Evolutionary conservation across 805 yeast genomes (phyloP), one percentile per base, ranked within the genome.

Genomic region (Pichia eremophila): DNA sequence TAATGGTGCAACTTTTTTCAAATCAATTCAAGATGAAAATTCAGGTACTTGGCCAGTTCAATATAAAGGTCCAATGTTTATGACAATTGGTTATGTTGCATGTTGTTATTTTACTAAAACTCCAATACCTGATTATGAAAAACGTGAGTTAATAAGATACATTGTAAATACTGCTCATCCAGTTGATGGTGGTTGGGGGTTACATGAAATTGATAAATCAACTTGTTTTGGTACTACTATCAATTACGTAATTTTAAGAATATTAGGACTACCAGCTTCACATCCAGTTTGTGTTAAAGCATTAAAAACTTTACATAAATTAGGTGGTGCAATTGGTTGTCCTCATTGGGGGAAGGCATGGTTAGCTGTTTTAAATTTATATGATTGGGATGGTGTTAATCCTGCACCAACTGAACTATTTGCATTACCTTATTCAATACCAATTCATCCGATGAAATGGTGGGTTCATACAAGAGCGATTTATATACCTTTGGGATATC

Each of bases 101-200:
- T 79, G 86, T 2, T 74, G 77, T 53, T 86, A 89, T 64, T 80
- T 81, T 61, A 75, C 90, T 12, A 75, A 78, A 36, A 73, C 79
- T 0, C 77, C 76, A 11, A 84, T 93, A 36, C 82, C 90, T 0
- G 81, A 79, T 31, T 81, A 77, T 37, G 77, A 74, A 57, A 71
- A 71, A 52, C 66, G 67, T 14, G 99, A 93, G 64, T 66, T 93
- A 59, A 78, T 85, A 28, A 73, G 99, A 50, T 93, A 90, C 60
- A 66, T 93, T 17, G 86, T 88, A n/a, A 93, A 93, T 62, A 77
- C 87, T 0, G 83, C 97, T 0, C 96, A 93, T 62, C 97, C 97
- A 0, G 96, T 90, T 0, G 99, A 93, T 64, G 99, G 99, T n/a
- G 99, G 99, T 2, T 93, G 99, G 99, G 99, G 99, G 0, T 71